Conservation (phyloP, 257 asterid genomes). For the Osmanthus fragrans region DNA sequence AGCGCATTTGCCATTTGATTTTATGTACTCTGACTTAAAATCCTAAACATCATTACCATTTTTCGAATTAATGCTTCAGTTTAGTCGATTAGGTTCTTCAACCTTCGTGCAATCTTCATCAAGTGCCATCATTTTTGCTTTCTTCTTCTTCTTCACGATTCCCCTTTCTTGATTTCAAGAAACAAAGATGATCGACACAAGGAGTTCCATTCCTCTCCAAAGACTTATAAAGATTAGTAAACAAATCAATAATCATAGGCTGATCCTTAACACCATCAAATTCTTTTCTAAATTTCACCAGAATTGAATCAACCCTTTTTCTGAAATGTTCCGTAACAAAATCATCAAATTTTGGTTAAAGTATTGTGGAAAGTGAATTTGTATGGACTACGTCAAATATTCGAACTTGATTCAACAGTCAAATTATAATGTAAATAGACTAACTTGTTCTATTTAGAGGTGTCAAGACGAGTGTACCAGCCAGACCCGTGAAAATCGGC, state of each 20-base stretch:
- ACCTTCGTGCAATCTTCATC: not conserved
- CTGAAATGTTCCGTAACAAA: constrained; percentile 42
- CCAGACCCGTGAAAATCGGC: too few species aligned
- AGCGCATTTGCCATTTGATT: too few species aligned
- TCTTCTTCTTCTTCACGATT: not conserved
- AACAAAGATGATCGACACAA: constrained; percentile 33
- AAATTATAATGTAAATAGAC: too few species aligned
- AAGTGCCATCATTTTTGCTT: not conserved
- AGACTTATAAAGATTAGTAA: constrained; percentile 18
- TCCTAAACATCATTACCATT: too few species aligned
- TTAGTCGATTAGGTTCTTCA: not conserved
- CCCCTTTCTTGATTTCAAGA: constrained; percentile 11
- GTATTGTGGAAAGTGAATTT: too few species aligned
- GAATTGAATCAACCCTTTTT: constrained; percentile 33
- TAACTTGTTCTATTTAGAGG: too few species aligned
- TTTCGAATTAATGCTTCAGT: not conserved
- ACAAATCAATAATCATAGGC: constrained; percentile 18
- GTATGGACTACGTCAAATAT: too few species aligned
- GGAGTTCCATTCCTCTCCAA: constrained; percentile 38
- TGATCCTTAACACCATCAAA: constrained; percentile 9
- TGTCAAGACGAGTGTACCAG: too few species aligned
- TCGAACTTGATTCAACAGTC: too few species aligned
- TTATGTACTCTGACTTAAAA: too few species aligned
- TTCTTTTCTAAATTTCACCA: constrained; percentile 29
- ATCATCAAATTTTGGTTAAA: constrained; percentile 10